These are phyloP conservation scores for Begonia masoniana DNA, from an alignment of 306 rosid genomes.

Conservation along the genomic window DNA sequence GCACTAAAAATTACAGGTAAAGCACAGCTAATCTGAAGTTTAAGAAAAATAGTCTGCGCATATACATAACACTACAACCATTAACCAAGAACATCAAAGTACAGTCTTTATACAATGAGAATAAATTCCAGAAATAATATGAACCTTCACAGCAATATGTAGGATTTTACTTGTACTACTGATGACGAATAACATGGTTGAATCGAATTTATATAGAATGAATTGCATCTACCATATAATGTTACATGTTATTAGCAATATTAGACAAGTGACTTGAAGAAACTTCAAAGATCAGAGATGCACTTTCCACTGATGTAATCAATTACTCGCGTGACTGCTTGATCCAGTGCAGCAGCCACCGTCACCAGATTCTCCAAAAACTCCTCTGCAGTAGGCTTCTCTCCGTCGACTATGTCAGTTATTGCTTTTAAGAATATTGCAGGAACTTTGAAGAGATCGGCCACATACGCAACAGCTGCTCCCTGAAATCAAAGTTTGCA, in stretches of 20 bases:
- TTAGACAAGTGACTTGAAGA: slow-evolving; percentile 7
- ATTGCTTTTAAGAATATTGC: slow-evolving; percentile 77
- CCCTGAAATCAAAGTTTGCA: slow-evolving; percentile 43
- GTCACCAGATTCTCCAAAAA: slow-evolving; percentile 81
- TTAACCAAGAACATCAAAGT: too few species aligned
- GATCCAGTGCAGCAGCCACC: slow-evolving; percentile 82
- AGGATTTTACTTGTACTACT: too few species aligned
- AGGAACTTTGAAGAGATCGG: slow-evolving; percentile 79
- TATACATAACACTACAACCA: too few species aligned
- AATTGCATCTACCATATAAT: too few species aligned
- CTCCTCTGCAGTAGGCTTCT: slow-evolving; percentile 87
- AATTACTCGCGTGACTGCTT: slow-evolving; percentile 41
- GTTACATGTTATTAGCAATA: background rate
- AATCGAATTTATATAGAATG: too few species aligned
- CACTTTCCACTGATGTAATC: slow-evolving; percentile 58
- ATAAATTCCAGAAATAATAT: too few species aligned
- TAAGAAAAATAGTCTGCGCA: too few species aligned
- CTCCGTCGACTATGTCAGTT: slow-evolving; percentile 81
- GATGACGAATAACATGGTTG: too few species aligned
- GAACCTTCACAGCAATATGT: too few species aligned
- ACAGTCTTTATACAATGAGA: too few species aligned
- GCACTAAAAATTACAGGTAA: too few species aligned
- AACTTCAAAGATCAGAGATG: slow-evolving; percentile 51
- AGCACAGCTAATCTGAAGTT: too few species aligned
- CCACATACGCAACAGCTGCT: slow-evolving; percentile 94